Conservation (phyloP, 768 basidiomycete species). For the Xanthoconium stramineum region DNA sequence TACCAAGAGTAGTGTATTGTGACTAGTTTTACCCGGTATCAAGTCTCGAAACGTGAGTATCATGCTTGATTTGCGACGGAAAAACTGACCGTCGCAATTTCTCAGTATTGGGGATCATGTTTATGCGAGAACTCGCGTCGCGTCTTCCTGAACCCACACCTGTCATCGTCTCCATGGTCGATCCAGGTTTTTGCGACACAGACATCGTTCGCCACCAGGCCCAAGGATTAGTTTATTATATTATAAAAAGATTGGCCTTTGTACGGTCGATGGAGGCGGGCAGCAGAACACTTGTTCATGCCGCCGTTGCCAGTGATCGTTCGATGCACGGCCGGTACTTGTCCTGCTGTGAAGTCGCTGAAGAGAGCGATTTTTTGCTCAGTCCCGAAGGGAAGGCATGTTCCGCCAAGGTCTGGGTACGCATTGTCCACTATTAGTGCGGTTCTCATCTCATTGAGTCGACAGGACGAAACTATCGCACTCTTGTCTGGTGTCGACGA, state of each 20-base stretch:
- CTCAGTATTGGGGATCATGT: constrained; percentile 32
- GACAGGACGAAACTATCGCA: constrained; percentile 22
- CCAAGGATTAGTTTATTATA: background rate
- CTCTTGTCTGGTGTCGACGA: constrained; percentile 20
- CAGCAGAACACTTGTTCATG: constrained; percentile 33
- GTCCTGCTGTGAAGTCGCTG: constrained; percentile 18
- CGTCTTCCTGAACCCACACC: constrained; percentile 23
- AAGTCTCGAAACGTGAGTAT: constrained; percentile 26
- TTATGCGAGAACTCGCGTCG: constrained; percentile 31
- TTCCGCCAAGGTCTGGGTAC: constrained; percentile 34
- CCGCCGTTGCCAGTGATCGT: constrained; percentile 26
- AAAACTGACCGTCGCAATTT: background rate
- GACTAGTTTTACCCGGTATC: constrained; percentile 18
- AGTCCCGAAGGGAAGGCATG: constrained; percentile 27
- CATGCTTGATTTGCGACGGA: background rate
- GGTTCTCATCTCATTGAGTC: background rate
- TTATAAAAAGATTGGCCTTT: constrained; percentile 11
- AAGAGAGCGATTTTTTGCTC: constrained; percentile 32
- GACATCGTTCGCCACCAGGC: constrained; percentile 18
- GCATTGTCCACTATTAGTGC: background rate
- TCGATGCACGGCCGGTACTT: constrained; percentile 33
- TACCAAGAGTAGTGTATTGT: background rate
- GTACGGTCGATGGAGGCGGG: constrained; percentile 34
- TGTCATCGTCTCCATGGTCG: constrained; percentile 25
- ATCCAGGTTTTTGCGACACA: constrained; percentile 37